These are phyloP conservation scores for Ceriops zippeliana DNA, from an alignment of 345 rosid genomes.

Conservation along the genomic window DNA sequence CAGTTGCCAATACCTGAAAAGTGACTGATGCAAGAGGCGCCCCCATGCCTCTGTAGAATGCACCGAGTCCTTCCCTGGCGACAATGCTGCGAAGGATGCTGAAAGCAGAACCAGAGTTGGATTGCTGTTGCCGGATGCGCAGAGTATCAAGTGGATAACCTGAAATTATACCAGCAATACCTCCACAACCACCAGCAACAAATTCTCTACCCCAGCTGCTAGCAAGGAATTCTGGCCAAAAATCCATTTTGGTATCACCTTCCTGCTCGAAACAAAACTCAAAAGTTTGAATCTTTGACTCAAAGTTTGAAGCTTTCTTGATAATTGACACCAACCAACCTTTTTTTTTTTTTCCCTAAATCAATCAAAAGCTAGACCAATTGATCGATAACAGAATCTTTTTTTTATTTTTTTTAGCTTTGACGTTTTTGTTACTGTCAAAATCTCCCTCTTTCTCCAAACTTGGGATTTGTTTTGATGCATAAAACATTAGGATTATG, in stretches of 20 bases:
- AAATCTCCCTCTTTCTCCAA: too few species aligned
- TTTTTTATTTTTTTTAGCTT: too few species aligned
- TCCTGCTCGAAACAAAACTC: slow-evolving; percentile 4
- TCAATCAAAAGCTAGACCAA: too few species aligned
- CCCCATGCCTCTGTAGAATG: slow-evolving; percentile 85
- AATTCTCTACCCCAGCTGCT: slow-evolving; percentile 77
- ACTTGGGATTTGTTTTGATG: too few species aligned
- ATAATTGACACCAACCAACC: not conserved
- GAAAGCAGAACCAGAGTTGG: slow-evolving; percentile 70
- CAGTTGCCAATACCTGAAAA: slow-evolving; percentile 54
- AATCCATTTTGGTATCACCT: slow-evolving; percentile 51
- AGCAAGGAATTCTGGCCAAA: slow-evolving; percentile 92
- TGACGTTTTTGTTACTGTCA: too few species aligned
- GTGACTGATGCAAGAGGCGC: slow-evolving; percentile 93
- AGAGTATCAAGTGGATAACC: slow-evolving; percentile 91
- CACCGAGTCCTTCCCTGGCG: slow-evolving; percentile 61
- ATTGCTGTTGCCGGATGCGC: slow-evolving; percentile 67
- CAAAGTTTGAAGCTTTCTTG: not conserved
- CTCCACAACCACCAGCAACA: slow-evolving; percentile 93
- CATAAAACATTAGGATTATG: too few species aligned
- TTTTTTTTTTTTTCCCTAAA: not conserved
- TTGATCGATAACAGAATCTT: too few species aligned
- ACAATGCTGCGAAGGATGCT: slow-evolving; percentile 55
- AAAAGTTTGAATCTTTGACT: not conserved
- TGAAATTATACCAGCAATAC: slow-evolving; percentile 79